A percentile compares a stretch with the other conserved stretches of the same genome.
phyloP scores from a whole-genome alignment of 192 early-diverging fungal species.

The Physocladia obscura region DNA sequence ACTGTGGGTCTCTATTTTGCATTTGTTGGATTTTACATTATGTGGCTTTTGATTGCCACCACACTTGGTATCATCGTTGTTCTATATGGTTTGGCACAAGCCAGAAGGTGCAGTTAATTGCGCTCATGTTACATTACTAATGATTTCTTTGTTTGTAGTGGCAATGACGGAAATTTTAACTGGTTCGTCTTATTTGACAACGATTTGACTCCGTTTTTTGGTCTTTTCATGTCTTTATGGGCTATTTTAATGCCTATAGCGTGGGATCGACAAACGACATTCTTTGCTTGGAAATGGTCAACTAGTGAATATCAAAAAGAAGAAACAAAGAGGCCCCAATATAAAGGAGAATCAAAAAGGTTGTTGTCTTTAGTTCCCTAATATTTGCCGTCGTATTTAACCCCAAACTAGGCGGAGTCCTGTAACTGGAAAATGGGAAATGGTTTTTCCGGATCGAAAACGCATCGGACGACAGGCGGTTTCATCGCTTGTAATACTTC shows the following conservation, averaged over 20 bases:
- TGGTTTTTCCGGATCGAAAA: slow-evolving; percentile 47
- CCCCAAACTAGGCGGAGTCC: slow-evolving; percentile 30
- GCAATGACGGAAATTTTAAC: slow-evolving; percentile 26
- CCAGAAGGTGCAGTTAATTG: slow-evolving; percentile 2
- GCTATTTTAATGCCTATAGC: slow-evolving; percentile 33
- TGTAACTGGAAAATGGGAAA: slow-evolving; percentile 51
- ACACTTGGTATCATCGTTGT: slow-evolving; percentile 47
- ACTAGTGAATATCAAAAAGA: slow-evolving; percentile 48
- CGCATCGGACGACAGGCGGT: slow-evolving; percentile 37
- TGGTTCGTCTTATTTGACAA: slow-evolving; percentile 59
- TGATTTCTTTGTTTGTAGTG: too few relatives aligned
- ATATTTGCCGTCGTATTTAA: too few relatives aligned
- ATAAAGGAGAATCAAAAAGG: slow-evolving; percentile 22
- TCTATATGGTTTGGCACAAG: slow-evolving; percentile 45
- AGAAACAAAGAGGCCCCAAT: slow-evolving; percentile 56
- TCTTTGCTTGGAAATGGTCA: slow-evolving; percentile 55
- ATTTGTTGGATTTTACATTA: slow-evolving; percentile 60
- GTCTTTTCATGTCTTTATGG: slow-evolving; percentile 62
- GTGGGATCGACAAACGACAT: slow-evolving; percentile 53
- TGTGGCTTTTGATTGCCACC: slow-evolving; percentile 49
- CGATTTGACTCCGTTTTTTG: slow-evolving; percentile 49
- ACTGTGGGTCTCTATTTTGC: slow-evolving; percentile 63
- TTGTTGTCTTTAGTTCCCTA: slow-evolving; percentile 2
- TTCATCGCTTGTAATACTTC: slow-evolving; percentile 42
- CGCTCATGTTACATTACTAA: slow-evolving; percentile 1